Evolutionary conservation across 257 asterid genomes (phyloP).

Genomic region (Solanum rostratum): DNA sequence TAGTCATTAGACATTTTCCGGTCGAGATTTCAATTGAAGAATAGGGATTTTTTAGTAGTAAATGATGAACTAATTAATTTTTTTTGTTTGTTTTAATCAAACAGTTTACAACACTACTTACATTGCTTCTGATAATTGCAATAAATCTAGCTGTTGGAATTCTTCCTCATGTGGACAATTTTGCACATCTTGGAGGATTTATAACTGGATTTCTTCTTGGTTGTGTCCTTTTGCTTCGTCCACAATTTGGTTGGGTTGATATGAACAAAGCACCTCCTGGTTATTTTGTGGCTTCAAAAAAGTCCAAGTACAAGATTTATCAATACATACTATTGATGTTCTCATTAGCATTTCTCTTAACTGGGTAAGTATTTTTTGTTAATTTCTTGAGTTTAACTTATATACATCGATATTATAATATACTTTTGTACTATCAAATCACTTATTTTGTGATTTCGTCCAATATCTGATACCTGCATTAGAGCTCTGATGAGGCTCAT

Average conservation of each 20-base stretch:
- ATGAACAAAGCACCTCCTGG: conserved; percentile 26
- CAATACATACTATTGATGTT: conserved; percentile 39
- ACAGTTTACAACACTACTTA: conserved; percentile 54
- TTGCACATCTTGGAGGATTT: conserved; percentile 94
- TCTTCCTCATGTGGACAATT: conserved; percentile 95
- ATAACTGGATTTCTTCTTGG: conserved; percentile 69
- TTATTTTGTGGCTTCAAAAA: conserved; percentile 10
- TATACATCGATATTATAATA: neutral
- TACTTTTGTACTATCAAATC: neutral
- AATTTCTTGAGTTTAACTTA: neutral
- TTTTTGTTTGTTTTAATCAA: neutral
- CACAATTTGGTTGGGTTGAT: conserved; percentile 67
- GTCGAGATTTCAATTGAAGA: too few species aligned
- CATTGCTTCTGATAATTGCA: conserved; percentile 51
- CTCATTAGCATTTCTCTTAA: conserved; percentile 22
- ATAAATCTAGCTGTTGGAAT: conserved; percentile 82
- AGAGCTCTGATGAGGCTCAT: too few species aligned
- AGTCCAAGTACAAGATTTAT: conserved; percentile 61
- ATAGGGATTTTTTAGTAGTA: neutral
- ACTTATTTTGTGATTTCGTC: neutral
- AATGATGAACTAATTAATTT: neutral
- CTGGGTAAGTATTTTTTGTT: conserved; percentile 30
- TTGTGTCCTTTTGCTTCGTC: conserved; percentile 64
- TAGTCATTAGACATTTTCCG: neutral
- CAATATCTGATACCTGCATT: neutral